Evolutionary conservation across 352 stramenopile species (phyloP).

Genomic region (Thraustochytrium striatum): DNA sequence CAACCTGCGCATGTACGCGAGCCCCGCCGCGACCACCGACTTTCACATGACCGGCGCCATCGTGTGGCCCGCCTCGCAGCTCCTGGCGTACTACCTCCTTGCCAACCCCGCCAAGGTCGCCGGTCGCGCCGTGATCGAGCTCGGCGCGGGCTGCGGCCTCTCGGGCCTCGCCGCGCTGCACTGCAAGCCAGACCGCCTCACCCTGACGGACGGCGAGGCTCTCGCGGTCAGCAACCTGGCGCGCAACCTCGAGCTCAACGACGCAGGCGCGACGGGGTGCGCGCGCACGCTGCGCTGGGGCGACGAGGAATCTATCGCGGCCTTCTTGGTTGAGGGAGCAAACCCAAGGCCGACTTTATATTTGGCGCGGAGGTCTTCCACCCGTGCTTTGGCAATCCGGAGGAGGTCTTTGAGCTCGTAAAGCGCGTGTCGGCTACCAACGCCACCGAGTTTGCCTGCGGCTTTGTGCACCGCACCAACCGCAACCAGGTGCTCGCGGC

Average conservation of each 20-base stretch:
- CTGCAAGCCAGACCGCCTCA: not conserved
- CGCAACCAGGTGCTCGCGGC: not conserved
- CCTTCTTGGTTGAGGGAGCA: not conserved
- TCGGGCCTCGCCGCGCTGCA: not conserved
- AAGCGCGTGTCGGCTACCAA: not conserved
- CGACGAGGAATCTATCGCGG: not conserved
- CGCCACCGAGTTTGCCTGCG: not conserved
- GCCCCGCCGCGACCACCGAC: not conserved
- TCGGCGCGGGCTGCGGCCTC: constrained; percentile 38
- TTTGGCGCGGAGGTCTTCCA: constrained; percentile 42
- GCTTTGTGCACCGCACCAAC: constrained; percentile 38
- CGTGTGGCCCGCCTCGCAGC: constrained; percentile 37
- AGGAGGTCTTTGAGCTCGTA: constrained; percentile 30
- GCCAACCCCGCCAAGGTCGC: not conserved
- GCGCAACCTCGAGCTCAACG: not conserved
- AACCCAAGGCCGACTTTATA: not conserved
- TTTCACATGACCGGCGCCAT: constrained; percentile 31
- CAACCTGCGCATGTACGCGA: not conserved
- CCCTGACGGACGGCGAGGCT: constrained; percentile 13
- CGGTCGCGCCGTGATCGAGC: constrained; percentile 11
- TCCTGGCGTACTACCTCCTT: constrained; percentile 14
- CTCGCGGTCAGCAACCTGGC: not conserved
- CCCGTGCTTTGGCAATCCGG: constrained; percentile 13
- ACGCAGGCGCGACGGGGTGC: not conserved
- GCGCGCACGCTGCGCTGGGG: constrained; percentile 3